A percentile compares a stretch with the other conserved stretches of the same genome.
Evolutionary conservation across 495 filamentous ascomycete species (phyloP).

Genomic region (Coniosporium apollinis): DNA sequence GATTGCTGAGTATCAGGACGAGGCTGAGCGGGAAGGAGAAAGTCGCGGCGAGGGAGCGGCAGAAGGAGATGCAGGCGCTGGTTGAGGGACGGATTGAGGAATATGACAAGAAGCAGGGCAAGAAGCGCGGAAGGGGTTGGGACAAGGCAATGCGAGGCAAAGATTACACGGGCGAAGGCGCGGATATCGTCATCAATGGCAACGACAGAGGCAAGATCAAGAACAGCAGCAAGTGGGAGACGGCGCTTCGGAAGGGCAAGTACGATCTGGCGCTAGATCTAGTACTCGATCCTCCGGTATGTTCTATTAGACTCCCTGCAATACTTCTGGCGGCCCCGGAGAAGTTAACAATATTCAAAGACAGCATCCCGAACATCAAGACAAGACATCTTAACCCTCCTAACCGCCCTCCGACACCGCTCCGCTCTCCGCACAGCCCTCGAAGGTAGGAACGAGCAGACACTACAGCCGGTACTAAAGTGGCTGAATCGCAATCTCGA

Average conservation of each 20-base stretch:
- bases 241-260: conserved; percentile 56
- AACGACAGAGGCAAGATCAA: conserved; percentile 35
- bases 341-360: no score
- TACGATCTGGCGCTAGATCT: conserved; percentile 65
- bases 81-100: conserved; percentile 59
- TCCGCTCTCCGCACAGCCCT: conserved; percentile 73
- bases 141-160: conserved; percentile 56
- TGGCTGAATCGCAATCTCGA: conserved; percentile 68
- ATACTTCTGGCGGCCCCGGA: no score
- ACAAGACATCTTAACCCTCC: conserved; percentile 43
- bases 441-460: conserved; percentile 62
- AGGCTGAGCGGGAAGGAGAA: conserved; percentile 71
- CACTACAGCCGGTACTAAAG: conserved; percentile 61
- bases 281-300: conserved; percentile 38
- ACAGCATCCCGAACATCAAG: no score
- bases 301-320: no score
- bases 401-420: conserved; percentile 73
- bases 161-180: conserved; percentile 50
- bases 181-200: conserved; percentile 74
- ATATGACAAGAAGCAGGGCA: conserved; percentile 43
- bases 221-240: conserved; percentile 66
- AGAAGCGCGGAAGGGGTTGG: conserved; percentile 48
- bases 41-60: conserved; percentile 54
- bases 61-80: conserved; percentile 73
- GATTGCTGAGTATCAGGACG: conserved; percentile 73